phyloP scores from a whole-genome alignment of 495 filamentous ascomycete genomes.

The Daldinia bambusicola region DNA sequence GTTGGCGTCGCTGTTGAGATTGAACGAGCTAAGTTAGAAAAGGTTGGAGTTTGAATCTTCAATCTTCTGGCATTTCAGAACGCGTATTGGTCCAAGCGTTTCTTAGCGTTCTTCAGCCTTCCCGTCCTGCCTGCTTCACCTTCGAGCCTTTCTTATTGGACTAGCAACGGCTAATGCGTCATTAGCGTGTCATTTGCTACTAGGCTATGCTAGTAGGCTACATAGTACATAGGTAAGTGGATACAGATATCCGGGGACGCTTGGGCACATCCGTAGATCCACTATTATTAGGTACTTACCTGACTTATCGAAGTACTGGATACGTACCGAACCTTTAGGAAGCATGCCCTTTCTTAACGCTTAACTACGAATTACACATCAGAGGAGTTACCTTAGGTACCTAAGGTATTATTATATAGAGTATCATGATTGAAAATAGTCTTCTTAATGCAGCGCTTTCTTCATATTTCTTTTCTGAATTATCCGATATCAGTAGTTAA shows the following conservation, averaged over 20 bases:
- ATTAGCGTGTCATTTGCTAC: neutral
- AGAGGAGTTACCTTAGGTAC: neutral
- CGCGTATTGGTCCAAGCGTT: constrained; percentile 5
- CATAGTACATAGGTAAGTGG: too few relatives aligned
- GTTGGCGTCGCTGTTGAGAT: neutral
- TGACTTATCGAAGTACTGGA: too few relatives aligned
- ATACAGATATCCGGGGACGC: neutral
- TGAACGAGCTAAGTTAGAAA: neutral
- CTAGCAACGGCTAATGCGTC: neutral
- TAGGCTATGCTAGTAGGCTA: neutral
- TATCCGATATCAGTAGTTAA: too few relatives aligned
- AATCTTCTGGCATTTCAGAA: neutral
- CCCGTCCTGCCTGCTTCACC: neutral
- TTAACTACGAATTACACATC: neutral
- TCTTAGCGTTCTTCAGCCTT: constrained; percentile 3
- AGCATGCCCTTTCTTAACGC: neutral
- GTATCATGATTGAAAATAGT: too few relatives aligned
- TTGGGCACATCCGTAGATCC: neutral
- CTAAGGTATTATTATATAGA: too few relatives aligned
- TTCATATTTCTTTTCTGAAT: too few relatives aligned
- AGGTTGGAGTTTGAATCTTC: constrained; percentile 3
- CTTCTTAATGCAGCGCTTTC: too few relatives aligned
- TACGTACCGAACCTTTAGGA: too few relatives aligned
- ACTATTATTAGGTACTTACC: too few relatives aligned
- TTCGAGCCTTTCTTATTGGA: neutral